Percentiles rank a stretch among this genome's conserved stretches.
These are phyloP conservation scores for Clohesyomyces aquaticus DNA, from an alignment of 495 filamentous ascomycete species.

Conservation along the genomic window DNA sequence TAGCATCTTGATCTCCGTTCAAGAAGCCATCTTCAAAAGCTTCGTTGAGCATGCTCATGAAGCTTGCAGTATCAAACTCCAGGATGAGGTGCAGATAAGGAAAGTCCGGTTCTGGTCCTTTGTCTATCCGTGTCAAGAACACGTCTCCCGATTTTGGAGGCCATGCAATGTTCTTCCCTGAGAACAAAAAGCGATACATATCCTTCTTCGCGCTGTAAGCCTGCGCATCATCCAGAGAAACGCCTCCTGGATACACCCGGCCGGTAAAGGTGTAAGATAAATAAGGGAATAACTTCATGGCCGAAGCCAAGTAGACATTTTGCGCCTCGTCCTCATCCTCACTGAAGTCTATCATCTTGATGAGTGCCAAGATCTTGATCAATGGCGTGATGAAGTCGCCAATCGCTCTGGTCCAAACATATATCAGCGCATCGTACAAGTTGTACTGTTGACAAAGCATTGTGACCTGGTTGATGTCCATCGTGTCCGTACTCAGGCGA, in stretches of 20 bases:
- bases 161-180: constrained; percentile 72
- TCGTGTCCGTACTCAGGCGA: constrained; percentile 82
- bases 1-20: constrained; percentile 70
- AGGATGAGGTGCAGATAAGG: constrained; percentile 83
- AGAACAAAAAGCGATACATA: constrained; percentile 90
- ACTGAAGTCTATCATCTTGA: constrained; percentile 61
- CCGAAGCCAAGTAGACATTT: constrained; percentile 59
- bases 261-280: constrained; percentile 91
- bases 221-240: constrained; percentile 66
- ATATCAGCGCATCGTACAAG: constrained; percentile 93
- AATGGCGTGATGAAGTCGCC: constrained; percentile 88
- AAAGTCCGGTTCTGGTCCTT: constrained; percentile 66
- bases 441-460: constrained; percentile 85
- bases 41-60: constrained; percentile 94
- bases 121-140: constrained; percentile 56
- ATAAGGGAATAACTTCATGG: constrained; percentile 92
- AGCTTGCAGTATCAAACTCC: constrained; percentile 85
- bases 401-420: constrained; percentile 93
- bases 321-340: constrained; percentile 48
- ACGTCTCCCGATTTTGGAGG: constrained; percentile 59
- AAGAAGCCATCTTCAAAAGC: constrained; percentile 95
- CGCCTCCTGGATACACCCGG: constrained; percentile 85
- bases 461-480: constrained; percentile 93
- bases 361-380: constrained; percentile 76
- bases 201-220: constrained; percentile 78